phyloP scores from a whole-genome alignment of 345 rosid species.

The Viola odorata region DNA sequence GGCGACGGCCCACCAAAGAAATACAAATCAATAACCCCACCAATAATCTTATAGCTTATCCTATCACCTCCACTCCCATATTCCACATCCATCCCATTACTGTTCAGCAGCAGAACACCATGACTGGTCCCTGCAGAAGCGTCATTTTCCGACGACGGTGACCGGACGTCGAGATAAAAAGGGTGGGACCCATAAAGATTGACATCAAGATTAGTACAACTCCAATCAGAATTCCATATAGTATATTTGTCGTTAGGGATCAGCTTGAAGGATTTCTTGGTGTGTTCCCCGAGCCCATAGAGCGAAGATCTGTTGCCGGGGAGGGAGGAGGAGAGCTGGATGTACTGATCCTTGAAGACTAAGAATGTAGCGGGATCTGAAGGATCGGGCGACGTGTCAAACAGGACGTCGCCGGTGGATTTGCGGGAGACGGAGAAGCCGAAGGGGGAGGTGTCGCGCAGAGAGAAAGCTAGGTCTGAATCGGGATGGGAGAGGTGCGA shows the following conservation, averaged over 20 bases:
- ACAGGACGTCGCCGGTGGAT: slow-evolving; percentile 65
- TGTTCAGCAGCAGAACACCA: slow-evolving; percentile 57
- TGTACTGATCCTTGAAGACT: slow-evolving; percentile 70
- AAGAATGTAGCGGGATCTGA: slow-evolving; percentile 36
- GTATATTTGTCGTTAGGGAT: slow-evolving; percentile 32
- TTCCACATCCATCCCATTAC: slow-evolving; percentile 66
- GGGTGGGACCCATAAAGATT: slow-evolving; percentile 83
- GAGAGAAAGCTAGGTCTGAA: slow-evolving; percentile 59
- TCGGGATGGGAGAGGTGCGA: slow-evolving; percentile 19
- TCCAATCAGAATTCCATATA: slow-evolving; percentile 51
- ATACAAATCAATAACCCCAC: slow-evolving; percentile 62
- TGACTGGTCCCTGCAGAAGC: slow-evolving; percentile 42
- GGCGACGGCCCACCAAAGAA: slow-evolving; percentile 55
- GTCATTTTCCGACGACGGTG: slow-evolving; percentile 25
- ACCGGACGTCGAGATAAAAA: slow-evolving; percentile 55
- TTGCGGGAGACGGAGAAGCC: slow-evolving; percentile 49
- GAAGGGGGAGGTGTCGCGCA: slow-evolving; percentile 55
- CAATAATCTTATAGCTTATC: slow-evolving; percentile 52
- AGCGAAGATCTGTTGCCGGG: slow-evolving; percentile 43
- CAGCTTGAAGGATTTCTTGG: slow-evolving; percentile 44
- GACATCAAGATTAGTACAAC: slow-evolving; percentile 29
- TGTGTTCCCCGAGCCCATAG: slow-evolving; percentile 77
- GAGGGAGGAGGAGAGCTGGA: slow-evolving; percentile 56
- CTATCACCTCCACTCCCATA: slow-evolving; percentile 48
- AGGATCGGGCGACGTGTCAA: slow-evolving; percentile 36